phyloP scores from a whole-genome alignment of 768 basidiomycete genomes.

The Tephrocybe sp. region DNA sequence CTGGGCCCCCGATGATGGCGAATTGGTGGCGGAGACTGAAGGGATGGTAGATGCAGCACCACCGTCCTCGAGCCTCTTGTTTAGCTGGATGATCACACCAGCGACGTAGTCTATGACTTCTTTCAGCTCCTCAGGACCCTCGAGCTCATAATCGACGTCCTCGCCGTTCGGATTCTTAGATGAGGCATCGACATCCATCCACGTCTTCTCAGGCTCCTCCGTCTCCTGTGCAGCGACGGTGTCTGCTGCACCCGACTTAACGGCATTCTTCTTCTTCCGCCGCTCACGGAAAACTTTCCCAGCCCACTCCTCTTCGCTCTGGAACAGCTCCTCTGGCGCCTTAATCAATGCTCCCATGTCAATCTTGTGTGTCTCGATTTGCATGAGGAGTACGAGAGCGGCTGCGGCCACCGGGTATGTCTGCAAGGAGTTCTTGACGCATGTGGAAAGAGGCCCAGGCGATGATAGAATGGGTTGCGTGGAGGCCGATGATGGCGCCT shows the following conservation, averaged over 20 bases:
- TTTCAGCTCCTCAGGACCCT: constrained; percentile 47
- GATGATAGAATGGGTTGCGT: constrained; percentile 1
- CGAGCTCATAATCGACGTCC: constrained; percentile 26
- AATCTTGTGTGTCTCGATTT: constrained; percentile 44
- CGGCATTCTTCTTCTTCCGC: constrained; percentile 18
- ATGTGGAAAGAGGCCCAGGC: constrained; percentile 21
- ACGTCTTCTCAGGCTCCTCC: constrained; percentile 31
- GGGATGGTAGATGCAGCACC: constrained; percentile 6
- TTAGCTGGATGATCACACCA: constrained; percentile 44
- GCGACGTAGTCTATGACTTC: constrained; percentile 60
- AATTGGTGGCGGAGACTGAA: not conserved
- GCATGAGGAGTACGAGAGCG: constrained; percentile 37
- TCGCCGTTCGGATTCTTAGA: constrained; percentile 15
- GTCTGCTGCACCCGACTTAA: not conserved
- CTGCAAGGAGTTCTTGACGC: constrained; percentile 38
- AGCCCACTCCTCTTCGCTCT: constrained; percentile 52
- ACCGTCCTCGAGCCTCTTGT: constrained; percentile 24
- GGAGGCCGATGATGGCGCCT: constrained; percentile 8
- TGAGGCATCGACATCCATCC: constrained; percentile 29
- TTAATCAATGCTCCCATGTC: constrained; percentile 52
- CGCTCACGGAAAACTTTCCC: constrained; percentile 39
- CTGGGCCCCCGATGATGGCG: not conserved
- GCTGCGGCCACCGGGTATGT: constrained; percentile 38
- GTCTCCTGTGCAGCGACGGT: constrained; percentile 17
- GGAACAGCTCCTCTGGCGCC: constrained; percentile 42